Base-by-base conservation (phyloP, 345 rosid species). In the Syzygium oleosum region DNA sequence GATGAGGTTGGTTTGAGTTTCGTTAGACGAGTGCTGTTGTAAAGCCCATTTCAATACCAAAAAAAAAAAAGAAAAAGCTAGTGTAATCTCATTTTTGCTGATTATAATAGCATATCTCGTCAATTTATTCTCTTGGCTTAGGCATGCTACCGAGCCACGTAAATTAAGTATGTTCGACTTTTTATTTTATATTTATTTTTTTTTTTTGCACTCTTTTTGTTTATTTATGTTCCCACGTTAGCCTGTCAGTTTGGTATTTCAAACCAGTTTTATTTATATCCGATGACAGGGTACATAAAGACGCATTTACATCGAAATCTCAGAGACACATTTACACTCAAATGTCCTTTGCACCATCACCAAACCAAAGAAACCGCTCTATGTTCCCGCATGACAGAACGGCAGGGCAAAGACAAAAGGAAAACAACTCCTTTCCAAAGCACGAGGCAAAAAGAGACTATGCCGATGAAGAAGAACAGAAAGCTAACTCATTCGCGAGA, bases 401-500 rank as follows among this genome's bases (percentile, higher is more conserved):
- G 34, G 49, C 80, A 11, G 21, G 19, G 49, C 49, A 19, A 73
- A 68, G 80, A 17, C 80, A 34, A 21, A 31, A 9, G 63, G n/a
- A 23, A 23, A 56, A 56, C 63, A 56, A 23, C 63, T 56, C 63
- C 61, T 22, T 56, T 22, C 11, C 27, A 56, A 23, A 22, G 61
- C 61, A 22, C 12, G 27, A 31, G 23, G 21, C 46, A 34, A 73
- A 11, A 65, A 15, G 25, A 38, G 49, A 73, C 80, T 73, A 19
- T 17, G 49, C 49, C 3, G 12, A 4, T 73, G 80, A 34, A 73
- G 10, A 73, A 19, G 80, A 17, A 38, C 49, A 34, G 49, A 34
- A 73, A 34, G 49, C 25, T 5, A 25, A 73, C 49, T 87, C 52
- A 91, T 27, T 88, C 93, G 9, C 13, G 86, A 87, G 90, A 89